Base-by-base conservation (phyloP, 768 basidiomycete genomes). In the Imleria badia region DNA sequence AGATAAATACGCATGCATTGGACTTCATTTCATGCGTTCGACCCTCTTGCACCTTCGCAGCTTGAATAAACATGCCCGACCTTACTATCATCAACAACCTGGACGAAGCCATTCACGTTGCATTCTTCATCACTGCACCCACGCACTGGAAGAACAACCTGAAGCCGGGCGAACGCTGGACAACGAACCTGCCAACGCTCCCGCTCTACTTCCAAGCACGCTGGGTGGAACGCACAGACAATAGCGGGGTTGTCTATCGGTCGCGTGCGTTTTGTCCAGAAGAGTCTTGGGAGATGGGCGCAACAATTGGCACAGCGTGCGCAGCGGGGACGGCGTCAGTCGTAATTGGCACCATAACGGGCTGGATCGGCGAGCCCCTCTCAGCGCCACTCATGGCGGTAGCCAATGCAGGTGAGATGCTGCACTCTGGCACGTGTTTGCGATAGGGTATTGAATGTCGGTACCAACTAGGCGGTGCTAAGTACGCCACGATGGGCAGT, bases 251-350 rank as follows among this genome's bases (percentile, higher is more conserved):
- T 4, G 31, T 46, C n/a, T 52, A 52, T 45, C 55, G 44, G 14
- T 60, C 52, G 1, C 52, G 54, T 15, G 34, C 41, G 30, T 65
- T 66, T 34, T 61, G 46, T 30, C 49, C 53, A 2, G 49, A 48
- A 2, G 61, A 66, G 5, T 64, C 64, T 15, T 57, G 48, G 59
- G 54, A 64, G 15, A 64, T 58, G 62, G 48, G 58, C 1, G 64
- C 52, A 3, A 51, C 58, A 1, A 60, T 63, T 0, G 58, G 61
- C 9, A 9, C 30, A 1, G 62, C 61, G 10, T 63, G 61, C n/a
- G 62, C 47, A 5, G 35, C 51, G 3, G 62, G 62, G n/a, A 60
- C 59, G 6, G 62, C 62, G n/a, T 63, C 64, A 0, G 65, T 65
- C 23, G 22, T 66, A 3, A 52, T 45, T 11, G 63, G 48, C 8